Percentiles rank a stretch among this genome's conserved stretches.
These are phyloP conservation scores for Tardiomyces digboiensis DNA, from an alignment of 1,139 yeast genomes.

Conservation along the genomic window DNA sequence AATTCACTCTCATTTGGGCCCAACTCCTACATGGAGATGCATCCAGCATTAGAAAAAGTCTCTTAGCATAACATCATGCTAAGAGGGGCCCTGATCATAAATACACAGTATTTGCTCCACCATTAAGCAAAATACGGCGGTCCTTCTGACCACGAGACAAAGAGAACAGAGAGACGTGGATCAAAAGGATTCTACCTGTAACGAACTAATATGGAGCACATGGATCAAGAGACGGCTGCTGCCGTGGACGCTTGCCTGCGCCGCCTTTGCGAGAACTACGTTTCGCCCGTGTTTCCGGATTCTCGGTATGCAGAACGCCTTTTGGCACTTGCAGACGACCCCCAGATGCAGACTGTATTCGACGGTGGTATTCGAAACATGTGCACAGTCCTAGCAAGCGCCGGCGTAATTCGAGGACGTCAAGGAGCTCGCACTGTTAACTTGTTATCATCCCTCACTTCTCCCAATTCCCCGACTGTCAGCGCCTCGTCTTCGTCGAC, in stretches of 20 bases:
- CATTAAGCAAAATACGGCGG: too few relatives aligned
- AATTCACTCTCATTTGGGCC: too few relatives aligned
- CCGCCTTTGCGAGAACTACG: background rate
- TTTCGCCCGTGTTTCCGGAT: background rate
- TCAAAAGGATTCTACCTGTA: too few relatives aligned
- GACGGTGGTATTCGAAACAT: background rate
- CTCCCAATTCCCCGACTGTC: background rate
- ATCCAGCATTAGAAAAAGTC: too few relatives aligned
- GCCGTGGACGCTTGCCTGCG: background rate
- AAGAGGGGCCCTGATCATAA: too few relatives aligned
- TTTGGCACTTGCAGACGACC: background rate
- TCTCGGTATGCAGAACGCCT: background rate
- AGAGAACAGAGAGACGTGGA: too few relatives aligned
- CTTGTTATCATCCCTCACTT: background rate
- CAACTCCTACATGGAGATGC: too few relatives aligned
- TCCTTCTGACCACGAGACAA: too few relatives aligned
- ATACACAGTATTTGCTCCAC: too few relatives aligned
- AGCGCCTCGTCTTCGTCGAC: background rate
- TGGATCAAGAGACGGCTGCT: background rate
- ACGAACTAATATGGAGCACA: too few relatives aligned
- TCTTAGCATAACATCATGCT: too few relatives aligned
- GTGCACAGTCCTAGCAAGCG: background rate
- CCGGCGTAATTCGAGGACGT: background rate
- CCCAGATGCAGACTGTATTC: background rate
- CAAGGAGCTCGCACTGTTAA: background rate